phyloP scores from a whole-genome alignment of 495 filamentous ascomycete species.

The Penicillium longicatenatum region DNA sequence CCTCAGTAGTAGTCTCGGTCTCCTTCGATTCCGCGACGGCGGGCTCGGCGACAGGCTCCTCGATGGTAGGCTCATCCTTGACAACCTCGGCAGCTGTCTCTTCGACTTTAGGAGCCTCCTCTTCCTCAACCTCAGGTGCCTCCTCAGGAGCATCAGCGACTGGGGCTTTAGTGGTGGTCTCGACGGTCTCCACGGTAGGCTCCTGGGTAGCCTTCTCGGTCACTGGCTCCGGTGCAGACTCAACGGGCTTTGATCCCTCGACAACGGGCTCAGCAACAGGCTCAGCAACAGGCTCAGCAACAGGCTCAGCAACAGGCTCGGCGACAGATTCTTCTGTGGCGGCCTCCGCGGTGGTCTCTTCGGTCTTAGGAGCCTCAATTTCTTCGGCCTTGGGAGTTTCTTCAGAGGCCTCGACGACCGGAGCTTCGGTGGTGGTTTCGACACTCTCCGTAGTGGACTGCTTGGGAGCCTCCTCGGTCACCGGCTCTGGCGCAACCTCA shows the following conservation, averaged over 20 bases:
- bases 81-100: not conserved
- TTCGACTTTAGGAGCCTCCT: not conserved
- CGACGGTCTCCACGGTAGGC: not conserved
- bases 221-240: not conserved
- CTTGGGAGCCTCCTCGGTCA: conserved; percentile 1
- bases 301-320: not conserved
- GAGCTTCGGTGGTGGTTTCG: conserved; percentile 4
- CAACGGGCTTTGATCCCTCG: not conserved
- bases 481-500: not conserved
- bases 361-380: not conserved
- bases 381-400: conserved; percentile 3
- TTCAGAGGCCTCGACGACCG: not conserved
- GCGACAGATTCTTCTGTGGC: not conserved
- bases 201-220: conserved; percentile 6
- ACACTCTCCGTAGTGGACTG: conserved; percentile 8
- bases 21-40: not conserved
- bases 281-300: not conserved
- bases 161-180: not conserved
- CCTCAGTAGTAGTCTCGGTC: not conserved
- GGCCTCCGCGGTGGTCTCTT: not conserved
- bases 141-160: not conserved
- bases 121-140: conserved; percentile 4
- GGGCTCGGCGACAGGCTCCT: not conserved
- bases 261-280: not conserved
- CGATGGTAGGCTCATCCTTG: not conserved